A percentile compares a stretch with the other conserved stretches of the same genome.
phyloP scores from a whole-genome alignment of 2,329 filamentous ascomycete genomes.

The Penicillium sp. region DNA sequence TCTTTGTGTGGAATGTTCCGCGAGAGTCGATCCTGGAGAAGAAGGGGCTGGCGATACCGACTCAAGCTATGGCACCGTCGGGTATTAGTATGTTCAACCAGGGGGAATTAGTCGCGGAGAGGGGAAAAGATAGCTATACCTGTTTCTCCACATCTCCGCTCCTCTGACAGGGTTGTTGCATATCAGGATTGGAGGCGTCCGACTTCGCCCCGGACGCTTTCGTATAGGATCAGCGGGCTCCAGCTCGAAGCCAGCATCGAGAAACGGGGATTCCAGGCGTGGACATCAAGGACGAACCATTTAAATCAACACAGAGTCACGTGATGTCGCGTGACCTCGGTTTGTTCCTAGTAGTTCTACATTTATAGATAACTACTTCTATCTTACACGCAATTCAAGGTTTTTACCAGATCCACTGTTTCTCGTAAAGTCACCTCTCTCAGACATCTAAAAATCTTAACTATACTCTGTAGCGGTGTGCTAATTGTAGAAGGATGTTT shows the following conservation, averaged over 20 bases:
- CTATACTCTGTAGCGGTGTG: neutral
- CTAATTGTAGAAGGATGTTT: neutral
- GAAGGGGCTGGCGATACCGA: neutral
- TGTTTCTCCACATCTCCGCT: constrained; percentile 33
- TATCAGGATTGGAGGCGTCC: neutral
- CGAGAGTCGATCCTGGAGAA: neutral
- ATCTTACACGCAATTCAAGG: too few relatives aligned
- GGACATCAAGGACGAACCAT: neutral
- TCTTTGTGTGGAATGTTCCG: neutral
- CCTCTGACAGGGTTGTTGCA: constrained; percentile 8
- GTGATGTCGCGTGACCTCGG: too few relatives aligned
- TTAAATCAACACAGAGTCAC: too few relatives aligned
- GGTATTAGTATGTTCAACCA: neutral
- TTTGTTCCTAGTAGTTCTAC: too few relatives aligned
- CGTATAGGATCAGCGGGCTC: neutral
- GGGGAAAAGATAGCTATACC: constrained; percentile 19
- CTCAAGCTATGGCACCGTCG: constrained; percentile 17
- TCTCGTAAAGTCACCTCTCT: too few relatives aligned
- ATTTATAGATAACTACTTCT: too few relatives aligned
- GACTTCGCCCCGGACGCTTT: neutral
- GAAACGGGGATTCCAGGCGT: neutral
- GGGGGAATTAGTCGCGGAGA: neutral
- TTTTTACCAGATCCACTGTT: too few relatives aligned
- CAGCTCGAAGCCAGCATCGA: neutral
- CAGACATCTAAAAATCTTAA: too few relatives aligned